Evolutionary conservation across 306 rosid genomes (phyloP), one percentile per base, ranked within the genome.

Genomic region (Carpinus fangiana): DNA sequence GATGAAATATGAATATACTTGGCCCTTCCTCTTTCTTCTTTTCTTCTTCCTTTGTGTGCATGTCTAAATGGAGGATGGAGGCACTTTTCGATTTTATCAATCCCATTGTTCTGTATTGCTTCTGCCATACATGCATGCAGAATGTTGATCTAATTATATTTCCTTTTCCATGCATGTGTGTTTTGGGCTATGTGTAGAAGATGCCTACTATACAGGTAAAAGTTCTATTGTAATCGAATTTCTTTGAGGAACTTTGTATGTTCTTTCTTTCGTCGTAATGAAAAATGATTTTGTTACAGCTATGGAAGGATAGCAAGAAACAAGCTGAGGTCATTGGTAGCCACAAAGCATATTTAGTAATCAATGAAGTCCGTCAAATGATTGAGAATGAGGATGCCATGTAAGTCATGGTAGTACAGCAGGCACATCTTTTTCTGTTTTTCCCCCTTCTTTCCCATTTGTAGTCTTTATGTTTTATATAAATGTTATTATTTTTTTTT

Each of bases 191-290:
- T 79, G 85, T 89, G 85, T 89, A 94, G 97, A 94, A 88, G 84
- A 94, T 94, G 98, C 98, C 98, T 73, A 88, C 93, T n/a, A 84
- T 94, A 84, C 97, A 94, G 93, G 96, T 92, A 89, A 85, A 78
- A 46, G 21, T 72, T 52, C 61, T 70, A n/a, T 47, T 36, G 46
- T 69, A 23, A 62, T 80, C 66, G n/a, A 59, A 72, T 70, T 64
- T 79, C 59, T 65, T 56, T 46, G 23, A 36, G 16, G 45, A 59
- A 75, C 43, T 73, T 31, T 17, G 18, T 56, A 34, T 55, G 43
- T 28, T 78, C 65, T 75, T 83, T 38, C 71, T 18, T 21, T 13
- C 31, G 7, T 54, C 34, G 12, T 72, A 66, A 52, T 45, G 53
- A 54, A 72, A 28, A 75, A 68, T 69, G 51, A 34, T 79, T 51